Evolutionary conservation across 495 filamentous ascomycete genomes (phyloP), one percentile per base, ranked within the genome.

Genomic region (Beverwykella pulmonaria): DNA sequence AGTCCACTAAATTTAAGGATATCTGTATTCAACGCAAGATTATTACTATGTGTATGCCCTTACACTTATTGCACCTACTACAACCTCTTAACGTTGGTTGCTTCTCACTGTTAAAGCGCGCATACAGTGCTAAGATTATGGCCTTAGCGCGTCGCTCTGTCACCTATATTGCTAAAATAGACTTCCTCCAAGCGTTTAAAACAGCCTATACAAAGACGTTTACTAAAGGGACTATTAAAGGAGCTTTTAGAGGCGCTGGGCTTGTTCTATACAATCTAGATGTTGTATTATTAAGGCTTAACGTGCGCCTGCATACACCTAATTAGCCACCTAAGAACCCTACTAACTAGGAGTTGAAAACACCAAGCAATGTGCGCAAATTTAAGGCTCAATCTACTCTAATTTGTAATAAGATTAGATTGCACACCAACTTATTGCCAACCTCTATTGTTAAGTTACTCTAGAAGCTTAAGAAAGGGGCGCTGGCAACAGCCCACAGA

Each of bases 51-150:
- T 67, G 62, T 54, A 67, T 74, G 60, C 72, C 67, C 15, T 14
- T 63, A 46, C 64, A 74, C 36, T 67, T 47, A 25, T 73, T 60
- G 15, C 71, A 73, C 64, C 61, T 72, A 9, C 56, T 73, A 7
- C 64, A 74, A 59, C 72, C 72, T 10, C 60, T 72, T 34, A 62
- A 74, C 61, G 59, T 74, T 59, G 59, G 59, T 15, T 71, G 59
- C 36, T 72, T 72, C 49, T 54, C 52, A 32, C 60, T 48, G 10
- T 52, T n/a, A n/a, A n/a, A n/a, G n/a, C n/a, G n/a, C n/a, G n/a
- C n/a, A n/a, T n/a, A n/a, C n/a, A n/a, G n/a, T 74, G 20, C 48
- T 23, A 23, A 57, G 48, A 59, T 74, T 23, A 25, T 34, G 12
- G 10, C 30, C 32, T 58, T 65, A 14, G 41, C 53, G n/a, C 49